phyloP scores from a whole-genome alignment of 169 alveolate species.

The Cryptosporidium sp. region DNA sequence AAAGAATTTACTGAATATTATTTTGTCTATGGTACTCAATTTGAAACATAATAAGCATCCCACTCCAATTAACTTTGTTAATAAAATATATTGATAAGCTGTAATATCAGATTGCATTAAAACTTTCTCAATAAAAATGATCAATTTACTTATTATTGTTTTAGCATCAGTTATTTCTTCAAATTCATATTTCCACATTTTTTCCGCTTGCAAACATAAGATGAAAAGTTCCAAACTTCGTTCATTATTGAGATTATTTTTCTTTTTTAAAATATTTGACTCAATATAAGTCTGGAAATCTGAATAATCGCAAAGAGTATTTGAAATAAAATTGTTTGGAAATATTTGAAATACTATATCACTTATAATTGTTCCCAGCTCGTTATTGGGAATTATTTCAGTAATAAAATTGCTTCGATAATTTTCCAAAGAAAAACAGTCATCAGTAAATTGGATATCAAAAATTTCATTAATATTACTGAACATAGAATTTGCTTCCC shows the following conservation, averaged over 20 bases:
- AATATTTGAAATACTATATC: constrained; percentile 9
- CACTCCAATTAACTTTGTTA: not conserved
- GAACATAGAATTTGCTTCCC: not conserved
- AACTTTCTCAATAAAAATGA: not conserved
- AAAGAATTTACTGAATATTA: constrained; percentile 12
- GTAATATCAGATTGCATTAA: not conserved
- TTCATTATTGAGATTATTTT: not conserved
- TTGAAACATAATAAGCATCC: constrained; percentile 9
- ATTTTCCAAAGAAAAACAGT: not conserved
- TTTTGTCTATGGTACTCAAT: not conserved
- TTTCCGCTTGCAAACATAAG: constrained; percentile 15
- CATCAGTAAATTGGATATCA: not conserved
- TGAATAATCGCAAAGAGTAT: not conserved
- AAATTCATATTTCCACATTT: not conserved
- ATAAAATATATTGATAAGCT: not conserved
- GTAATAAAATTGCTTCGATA: not conserved
- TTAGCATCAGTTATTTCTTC: not conserved
- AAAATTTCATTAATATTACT: not conserved
- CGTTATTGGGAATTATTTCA: not conserved
- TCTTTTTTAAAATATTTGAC: not conserved
- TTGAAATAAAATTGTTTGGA: not conserved
- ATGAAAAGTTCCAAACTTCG: not conserved
- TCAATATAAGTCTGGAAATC: not conserved
- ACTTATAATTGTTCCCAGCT: not conserved
- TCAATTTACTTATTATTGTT: not conserved